Evolutionary conservation across 345 rosid species (phyloP).

Genomic region (Moringa oleifera): DNA sequence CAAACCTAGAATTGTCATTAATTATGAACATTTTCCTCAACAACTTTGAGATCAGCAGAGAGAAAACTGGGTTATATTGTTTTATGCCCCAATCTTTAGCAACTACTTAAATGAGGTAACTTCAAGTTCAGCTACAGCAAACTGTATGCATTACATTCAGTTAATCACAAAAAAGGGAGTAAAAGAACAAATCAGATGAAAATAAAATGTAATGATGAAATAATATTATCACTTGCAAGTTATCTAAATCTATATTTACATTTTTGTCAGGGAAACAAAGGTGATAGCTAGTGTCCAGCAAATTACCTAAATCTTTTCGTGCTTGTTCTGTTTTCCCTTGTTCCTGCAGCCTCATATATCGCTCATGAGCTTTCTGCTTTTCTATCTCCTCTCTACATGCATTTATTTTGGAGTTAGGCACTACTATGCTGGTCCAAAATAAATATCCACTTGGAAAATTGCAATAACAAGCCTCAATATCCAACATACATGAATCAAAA

Average conservation of each 20-base stretch:
- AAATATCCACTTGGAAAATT: too few relatives aligned
- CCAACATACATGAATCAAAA: neutral
- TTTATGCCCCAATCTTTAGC: too few relatives aligned
- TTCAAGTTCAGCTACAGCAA: too few relatives aligned
- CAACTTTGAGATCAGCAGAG: too few relatives aligned
- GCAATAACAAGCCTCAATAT: neutral
- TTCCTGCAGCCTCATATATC: conserved; percentile 83
- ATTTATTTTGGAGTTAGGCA: too few relatives aligned
- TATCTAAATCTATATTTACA: neutral
- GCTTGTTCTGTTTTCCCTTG: conserved; percentile 99
- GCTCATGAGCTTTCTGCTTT: conserved; percentile 90
- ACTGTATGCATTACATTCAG: too few relatives aligned
- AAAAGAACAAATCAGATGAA: neutral
- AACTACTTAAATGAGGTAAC: too few relatives aligned
- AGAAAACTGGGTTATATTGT: too few relatives aligned
- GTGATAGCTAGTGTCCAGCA: neutral
- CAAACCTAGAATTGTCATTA: too few relatives aligned
- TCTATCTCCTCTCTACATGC: conserved; percentile 79
- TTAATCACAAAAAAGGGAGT: neutral
- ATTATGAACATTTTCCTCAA: too few relatives aligned
- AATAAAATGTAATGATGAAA: neutral
- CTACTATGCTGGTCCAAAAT: neutral
- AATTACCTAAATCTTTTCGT: conserved; percentile 77
- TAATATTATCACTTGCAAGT: neutral
- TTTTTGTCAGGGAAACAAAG: neutral